These are phyloP conservation scores for Pichia cabralensis DNA, from an alignment of 805 yeast genomes.

Conservation along the genomic window DNA sequence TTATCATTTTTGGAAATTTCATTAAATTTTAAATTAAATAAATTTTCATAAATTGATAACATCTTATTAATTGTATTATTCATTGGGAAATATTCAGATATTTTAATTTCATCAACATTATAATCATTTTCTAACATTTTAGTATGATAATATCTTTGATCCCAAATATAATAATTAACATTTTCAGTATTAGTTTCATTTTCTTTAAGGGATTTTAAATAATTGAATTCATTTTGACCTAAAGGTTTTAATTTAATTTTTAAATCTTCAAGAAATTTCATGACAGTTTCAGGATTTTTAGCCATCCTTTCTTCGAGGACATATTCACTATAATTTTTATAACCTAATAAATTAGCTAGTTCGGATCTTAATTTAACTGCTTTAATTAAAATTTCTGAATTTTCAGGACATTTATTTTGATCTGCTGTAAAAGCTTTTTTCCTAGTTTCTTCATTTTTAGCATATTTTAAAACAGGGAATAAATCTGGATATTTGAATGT, in stretches of 20 bases:
- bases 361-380: conserved; percentile 54
- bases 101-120: conserved; percentile 60
- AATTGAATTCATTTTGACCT: conserved; percentile 44
- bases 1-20: conserved; percentile 32
- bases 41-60: conserved; percentile 59
- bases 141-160: conserved; percentile 56
- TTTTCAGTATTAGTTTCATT: conserved; percentile 32
- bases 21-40: conserved; percentile 60
- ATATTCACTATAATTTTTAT: conserved; percentile 57
- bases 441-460: conserved; percentile 54
- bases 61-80: conserved; percentile 56
- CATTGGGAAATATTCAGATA: conserved; percentile 73
- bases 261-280: conserved; percentile 53
- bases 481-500: conserved; percentile 78
- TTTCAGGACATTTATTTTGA: conserved; percentile 57
- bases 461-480: conserved; percentile 68
- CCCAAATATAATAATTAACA: conserved; percentile 60
- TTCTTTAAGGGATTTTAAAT: conserved; percentile 42
- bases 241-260: conserved; percentile 46
- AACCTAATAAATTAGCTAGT: conserved; percentile 56
- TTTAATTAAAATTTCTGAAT: conserved; percentile 48
- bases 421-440: conserved; percentile 55
- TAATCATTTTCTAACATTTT: conserved; percentile 56
- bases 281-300: conserved; percentile 50
- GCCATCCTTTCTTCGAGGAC: conserved; percentile 77